Percentiles rank a stretch among this genome's conserved stretches.
phyloP scores from a whole-genome alignment of 805 yeast species.

The Suhomyces kilbournensis region DNA sequence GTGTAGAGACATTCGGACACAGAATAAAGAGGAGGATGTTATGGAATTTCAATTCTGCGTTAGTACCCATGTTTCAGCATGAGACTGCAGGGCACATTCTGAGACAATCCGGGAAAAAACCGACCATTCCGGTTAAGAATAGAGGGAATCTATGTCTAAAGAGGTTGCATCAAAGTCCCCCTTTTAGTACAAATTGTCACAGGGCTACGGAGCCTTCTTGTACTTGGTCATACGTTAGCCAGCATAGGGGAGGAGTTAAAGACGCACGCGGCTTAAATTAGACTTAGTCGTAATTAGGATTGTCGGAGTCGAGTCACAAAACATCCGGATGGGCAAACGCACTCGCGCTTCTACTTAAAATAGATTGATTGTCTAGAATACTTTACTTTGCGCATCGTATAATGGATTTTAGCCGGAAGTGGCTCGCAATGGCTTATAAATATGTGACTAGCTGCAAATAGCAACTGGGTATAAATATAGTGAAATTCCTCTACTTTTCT shows the following conservation, averaged over 20 bases:
- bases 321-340: neutral
- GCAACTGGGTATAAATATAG: neutral
- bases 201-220: neutral
- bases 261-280: neutral
- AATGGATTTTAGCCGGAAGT: neutral
- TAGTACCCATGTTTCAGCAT: neutral
- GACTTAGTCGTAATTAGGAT: neutral
- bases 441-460: neutral
- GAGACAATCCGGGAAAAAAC: neutral
- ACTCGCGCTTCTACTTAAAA: neutral
- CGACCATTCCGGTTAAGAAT: neutral
- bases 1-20: conserved; percentile 7
- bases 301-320: neutral
- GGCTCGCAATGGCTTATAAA: neutral
- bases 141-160: neutral
- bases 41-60: conserved; percentile 11
- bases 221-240: conserved; percentile 2
- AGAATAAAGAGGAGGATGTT: conserved; percentile 18
- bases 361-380: neutral
- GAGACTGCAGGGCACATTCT: neutral
- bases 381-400: neutral
- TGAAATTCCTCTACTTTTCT: neutral
- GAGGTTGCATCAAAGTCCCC: neutral
- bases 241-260: conserved; percentile 2
- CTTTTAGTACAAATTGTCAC: conserved; percentile 1